Conservation (phyloP, 495 filamentous ascomycete genomes). For the Clavariopsis aquatica region DNA sequence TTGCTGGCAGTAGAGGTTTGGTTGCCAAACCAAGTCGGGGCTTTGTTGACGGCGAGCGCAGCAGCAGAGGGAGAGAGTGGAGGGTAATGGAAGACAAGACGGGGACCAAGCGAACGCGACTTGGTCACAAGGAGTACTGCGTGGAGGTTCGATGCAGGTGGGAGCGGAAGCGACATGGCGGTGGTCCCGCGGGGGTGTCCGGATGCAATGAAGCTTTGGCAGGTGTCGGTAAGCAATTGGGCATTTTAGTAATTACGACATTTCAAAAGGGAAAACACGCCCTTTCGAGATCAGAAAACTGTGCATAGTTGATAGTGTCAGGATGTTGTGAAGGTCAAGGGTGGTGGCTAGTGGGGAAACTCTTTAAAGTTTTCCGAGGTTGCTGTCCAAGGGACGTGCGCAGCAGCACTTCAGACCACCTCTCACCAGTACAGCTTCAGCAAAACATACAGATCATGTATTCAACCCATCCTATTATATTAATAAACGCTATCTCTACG, state of each 20-base stretch:
- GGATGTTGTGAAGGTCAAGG: not conserved
- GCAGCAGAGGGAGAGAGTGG: constrained; percentile 54
- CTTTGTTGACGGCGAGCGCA: constrained; percentile 30
- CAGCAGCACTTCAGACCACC: no score
- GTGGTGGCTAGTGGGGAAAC: not conserved
- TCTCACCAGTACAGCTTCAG: no score
- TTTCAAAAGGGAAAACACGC: not conserved
- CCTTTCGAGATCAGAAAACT: not conserved
- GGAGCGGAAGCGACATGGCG: constrained; percentile 39
- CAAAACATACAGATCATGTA: no score
- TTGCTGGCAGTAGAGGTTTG: constrained; percentile 44
- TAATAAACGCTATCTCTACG: no score
- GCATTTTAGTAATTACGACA: not conserved
- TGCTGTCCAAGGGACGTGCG: no score
- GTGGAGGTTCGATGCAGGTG: constrained; percentile 60
- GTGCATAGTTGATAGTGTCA: not conserved
- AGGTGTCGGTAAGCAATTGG: not conserved
- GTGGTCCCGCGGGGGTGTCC: not conserved
- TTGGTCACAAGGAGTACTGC: constrained; percentile 79
- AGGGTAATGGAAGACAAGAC: constrained; percentile 91
- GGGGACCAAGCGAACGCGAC: constrained; percentile 71
- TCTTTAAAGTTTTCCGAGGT: no score
- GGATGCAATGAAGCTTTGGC: not conserved
- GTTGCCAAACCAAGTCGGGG: constrained; percentile 38
- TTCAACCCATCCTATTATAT: no score